A percentile compares a stretch with the other conserved stretches of the same genome.
Conservation (phyloP, 352 stramenopile genomes). For the Phytopythium boreale region DNA sequence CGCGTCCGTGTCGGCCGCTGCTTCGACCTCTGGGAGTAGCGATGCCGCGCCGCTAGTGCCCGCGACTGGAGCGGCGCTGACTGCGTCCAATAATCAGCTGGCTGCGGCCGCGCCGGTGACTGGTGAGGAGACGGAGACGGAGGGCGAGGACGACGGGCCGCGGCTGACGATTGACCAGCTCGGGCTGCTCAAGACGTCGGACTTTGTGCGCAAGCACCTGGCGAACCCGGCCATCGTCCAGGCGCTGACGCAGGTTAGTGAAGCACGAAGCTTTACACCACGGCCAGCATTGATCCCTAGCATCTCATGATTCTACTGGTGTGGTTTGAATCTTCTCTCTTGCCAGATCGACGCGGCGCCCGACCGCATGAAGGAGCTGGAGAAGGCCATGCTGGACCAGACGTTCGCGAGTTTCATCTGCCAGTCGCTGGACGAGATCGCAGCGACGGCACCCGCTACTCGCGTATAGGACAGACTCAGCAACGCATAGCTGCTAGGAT, state of each 20-base stretch:
- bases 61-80: not conserved
- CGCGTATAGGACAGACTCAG: not conserved
- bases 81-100: not conserved
- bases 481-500: not conserved
- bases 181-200: slow-evolving; percentile 26
- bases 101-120: not conserved
- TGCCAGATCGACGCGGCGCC: slow-evolving; percentile 60
- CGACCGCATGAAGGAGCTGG: slow-evolving; percentile 68
- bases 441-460: not conserved
- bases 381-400: slow-evolving; percentile 72
- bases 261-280: not conserved
- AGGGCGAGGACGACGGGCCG: slow-evolving; percentile 39
- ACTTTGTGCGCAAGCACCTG: slow-evolving; percentile 36
- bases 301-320: not conserved
- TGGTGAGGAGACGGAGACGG: slow-evolving; percentile 8
- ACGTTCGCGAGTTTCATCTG: slow-evolving; percentile 81
- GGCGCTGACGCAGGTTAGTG: slow-evolving; percentile 50
- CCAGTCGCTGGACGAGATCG: slow-evolving; percentile 59
- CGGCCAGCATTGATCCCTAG: not conserved
- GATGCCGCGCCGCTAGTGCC: slow-evolving; percentile 10
- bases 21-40: slow-evolving; percentile 1
- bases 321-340: not conserved
- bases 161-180: slow-evolving; percentile 60
- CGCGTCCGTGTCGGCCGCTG: slow-evolving; percentile 10
- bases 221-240: slow-evolving; percentile 43